Conservation (phyloP, 2,329 filamentous ascomycete genomes). For the Trichoderma simmonsii region DNA sequence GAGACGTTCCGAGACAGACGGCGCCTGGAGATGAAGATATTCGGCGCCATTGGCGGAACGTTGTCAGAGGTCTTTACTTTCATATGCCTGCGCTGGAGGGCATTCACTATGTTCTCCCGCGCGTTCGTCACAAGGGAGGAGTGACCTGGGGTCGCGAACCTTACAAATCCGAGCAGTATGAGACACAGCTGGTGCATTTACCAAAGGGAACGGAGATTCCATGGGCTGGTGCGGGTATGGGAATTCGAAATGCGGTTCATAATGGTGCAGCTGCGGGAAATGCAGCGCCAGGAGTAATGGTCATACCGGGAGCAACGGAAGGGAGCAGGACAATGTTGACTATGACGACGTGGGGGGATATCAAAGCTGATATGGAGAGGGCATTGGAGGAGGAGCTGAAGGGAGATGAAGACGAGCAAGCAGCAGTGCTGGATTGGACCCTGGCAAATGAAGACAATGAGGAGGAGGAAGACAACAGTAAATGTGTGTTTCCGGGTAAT, state of each 20-base stretch:
- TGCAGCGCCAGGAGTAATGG: background rate
- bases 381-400: background rate
- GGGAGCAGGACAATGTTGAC: background rate
- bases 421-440: slow-evolving; percentile 6
- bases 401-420: background rate
- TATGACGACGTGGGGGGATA: slow-evolving; percentile 7
- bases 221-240: slow-evolving; percentile 23
- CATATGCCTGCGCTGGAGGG: slow-evolving; percentile 26
- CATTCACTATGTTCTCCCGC: slow-evolving; percentile 29
- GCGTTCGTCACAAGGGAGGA: slow-evolving; percentile 27
- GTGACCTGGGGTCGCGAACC: slow-evolving; percentile 30
- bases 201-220: slow-evolving; percentile 25
- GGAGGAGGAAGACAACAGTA: background rate
- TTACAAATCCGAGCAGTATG: slow-evolving; percentile 22
- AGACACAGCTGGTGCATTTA: slow-evolving; percentile 23
- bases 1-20: slow-evolving; percentile 25
- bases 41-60: slow-evolving; percentile 23
- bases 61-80: slow-evolving; percentile 23
- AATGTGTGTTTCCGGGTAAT: background rate
- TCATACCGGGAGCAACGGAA: background rate
- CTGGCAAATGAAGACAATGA: background rate
- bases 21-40: slow-evolving; percentile 23
- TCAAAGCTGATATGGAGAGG: background rate
- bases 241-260: background rate
- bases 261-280: slow-evolving; percentile 3